Base-by-base conservation (phyloP, 2,329 filamentous ascomycete genomes). In the Hortaea sp. region DNA sequence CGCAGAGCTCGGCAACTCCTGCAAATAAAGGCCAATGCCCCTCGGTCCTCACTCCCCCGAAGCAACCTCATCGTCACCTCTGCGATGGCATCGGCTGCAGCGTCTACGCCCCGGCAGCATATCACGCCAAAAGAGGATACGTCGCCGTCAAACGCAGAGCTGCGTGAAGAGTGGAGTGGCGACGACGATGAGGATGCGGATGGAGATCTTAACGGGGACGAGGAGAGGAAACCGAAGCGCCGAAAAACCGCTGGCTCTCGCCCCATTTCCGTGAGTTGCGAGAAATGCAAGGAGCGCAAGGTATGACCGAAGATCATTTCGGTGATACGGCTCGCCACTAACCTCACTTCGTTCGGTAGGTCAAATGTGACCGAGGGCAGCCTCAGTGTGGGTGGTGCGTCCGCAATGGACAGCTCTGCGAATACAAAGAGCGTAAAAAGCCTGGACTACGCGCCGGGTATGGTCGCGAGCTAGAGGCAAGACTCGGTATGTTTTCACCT, bases 241-340 rank as follows among this genome's bases (percentile, higher is more conserved):
- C 59, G 57, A 42, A 54, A 56, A 51, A 53, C 56, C 42, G 43
- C 32, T 35, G 32, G 32, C 7, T 9, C 46, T 30, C 52, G 55
- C 47, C 70, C 71, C 39, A 66, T 75, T 60, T 69, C 67, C 42
- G 75, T 77, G 31, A 75, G 71, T 57, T 78, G 85, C 61, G 85
- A 89, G 67, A 74, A 85, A 43, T 88, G 85, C 70, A 88, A 89
- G 66, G 81, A 85, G 64, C 73, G 85, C 69, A 90, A 89, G 73
- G 84, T 87, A 44, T 67, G 49, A 27, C 32, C 32, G 30, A 6
- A 37, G 3, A 29, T 29, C 12, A 2, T 10, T 12, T 12, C n/a
- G 32, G 9, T 35, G 32, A 4, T 3, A 10, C 7, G 29, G 5
- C 30, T 41, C 9, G 13, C 11, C 37, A 35, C 11, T 27, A 28